phyloP scores from a whole-genome alignment of 2,329 filamentous ascomycete species.

The Leptosphaerulina australis region DNA sequence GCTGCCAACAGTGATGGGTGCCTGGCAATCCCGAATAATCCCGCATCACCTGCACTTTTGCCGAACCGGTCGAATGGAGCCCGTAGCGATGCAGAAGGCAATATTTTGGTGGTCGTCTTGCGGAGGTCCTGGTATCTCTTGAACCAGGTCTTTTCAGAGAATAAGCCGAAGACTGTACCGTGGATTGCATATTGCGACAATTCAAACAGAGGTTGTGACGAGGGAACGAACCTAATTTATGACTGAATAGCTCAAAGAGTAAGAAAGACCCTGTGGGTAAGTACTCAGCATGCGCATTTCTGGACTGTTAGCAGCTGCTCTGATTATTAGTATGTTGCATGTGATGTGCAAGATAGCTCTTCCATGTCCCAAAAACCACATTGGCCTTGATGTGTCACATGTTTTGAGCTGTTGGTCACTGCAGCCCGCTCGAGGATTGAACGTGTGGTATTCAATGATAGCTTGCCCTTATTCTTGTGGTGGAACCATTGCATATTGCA shows the following conservation, averaged over 20 bases:
- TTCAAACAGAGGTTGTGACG: not conserved
- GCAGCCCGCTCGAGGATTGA: not conserved
- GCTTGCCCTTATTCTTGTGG: not conserved
- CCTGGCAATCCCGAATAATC: conserved; percentile 20
- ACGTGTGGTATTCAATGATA: not conserved
- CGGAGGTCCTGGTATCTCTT: conserved; percentile 8
- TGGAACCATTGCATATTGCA: not conserved
- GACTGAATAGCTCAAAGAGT: too few species aligned
- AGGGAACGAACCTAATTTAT: not conserved
- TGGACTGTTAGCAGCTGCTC: not conserved
- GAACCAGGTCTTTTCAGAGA: not conserved
- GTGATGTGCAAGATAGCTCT: not conserved
- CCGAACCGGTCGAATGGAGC: conserved; percentile 24
- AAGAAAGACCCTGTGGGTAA: too few species aligned
- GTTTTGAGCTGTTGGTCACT: not conserved
- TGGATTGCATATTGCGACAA: not conserved
- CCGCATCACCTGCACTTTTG: conserved; percentile 21
- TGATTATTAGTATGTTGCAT: not conserved
- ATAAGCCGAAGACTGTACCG: not conserved
- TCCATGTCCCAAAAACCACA: not conserved
- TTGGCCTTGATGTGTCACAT: too few species aligned
- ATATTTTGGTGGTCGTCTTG: conserved; percentile 12
- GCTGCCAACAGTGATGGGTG: conserved; percentile 18
- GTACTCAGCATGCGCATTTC: too few species aligned
- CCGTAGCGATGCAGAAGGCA: conserved; percentile 6